Conservation (phyloP, 352 stramenopile species). For the Pythium phragmiticola region DNA sequence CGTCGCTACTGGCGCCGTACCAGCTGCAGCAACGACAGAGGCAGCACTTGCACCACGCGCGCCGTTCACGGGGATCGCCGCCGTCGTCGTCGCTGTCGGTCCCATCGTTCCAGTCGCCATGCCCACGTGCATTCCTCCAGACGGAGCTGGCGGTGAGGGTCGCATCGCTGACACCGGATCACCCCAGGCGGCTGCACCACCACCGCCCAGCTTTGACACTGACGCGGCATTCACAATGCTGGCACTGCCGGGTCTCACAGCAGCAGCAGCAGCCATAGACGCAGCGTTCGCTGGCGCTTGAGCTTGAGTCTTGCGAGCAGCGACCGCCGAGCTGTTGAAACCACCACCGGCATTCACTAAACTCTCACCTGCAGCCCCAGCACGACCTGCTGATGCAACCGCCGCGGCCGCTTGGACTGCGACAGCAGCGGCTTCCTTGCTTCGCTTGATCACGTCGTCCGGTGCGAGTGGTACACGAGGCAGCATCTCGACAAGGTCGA, state of each 20-base stretch:
- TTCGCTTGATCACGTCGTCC: slow-evolving; percentile 87
- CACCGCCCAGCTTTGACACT: slow-evolving; percentile 8
- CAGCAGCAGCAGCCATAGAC: neutral
- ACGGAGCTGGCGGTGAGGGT: slow-evolving; percentile 5
- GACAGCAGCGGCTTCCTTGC: slow-evolving; percentile 73
- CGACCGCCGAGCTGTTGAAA: slow-evolving; percentile 36
- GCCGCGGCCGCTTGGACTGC: slow-evolving; percentile 71
- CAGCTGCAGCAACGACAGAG: no score
- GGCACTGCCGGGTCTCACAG: neutral
- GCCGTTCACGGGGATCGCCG: neutral
- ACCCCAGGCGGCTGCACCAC: slow-evolving; percentile 14
- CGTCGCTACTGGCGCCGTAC: neutral
- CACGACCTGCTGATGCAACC: slow-evolving; percentile 50
- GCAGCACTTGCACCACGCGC: neutral
- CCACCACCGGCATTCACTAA: slow-evolving; percentile 39
- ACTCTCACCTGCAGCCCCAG: slow-evolving; percentile 36
- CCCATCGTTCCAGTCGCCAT: slow-evolving; percentile 1
- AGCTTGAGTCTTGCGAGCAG: slow-evolving; percentile 19
- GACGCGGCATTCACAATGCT: neutral
- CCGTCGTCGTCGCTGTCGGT: neutral
- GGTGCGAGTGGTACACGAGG: slow-evolving; percentile 48
- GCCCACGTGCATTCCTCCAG: slow-evolving; percentile 8
- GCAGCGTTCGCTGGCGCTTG: slow-evolving; percentile 1
- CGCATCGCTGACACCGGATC: slow-evolving; percentile 15
- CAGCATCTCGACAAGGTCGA: slow-evolving; percentile 68